Evolutionary conservation across 208 protist genomes (phyloP).

Genomic region (Porcisia deanei): DNA sequence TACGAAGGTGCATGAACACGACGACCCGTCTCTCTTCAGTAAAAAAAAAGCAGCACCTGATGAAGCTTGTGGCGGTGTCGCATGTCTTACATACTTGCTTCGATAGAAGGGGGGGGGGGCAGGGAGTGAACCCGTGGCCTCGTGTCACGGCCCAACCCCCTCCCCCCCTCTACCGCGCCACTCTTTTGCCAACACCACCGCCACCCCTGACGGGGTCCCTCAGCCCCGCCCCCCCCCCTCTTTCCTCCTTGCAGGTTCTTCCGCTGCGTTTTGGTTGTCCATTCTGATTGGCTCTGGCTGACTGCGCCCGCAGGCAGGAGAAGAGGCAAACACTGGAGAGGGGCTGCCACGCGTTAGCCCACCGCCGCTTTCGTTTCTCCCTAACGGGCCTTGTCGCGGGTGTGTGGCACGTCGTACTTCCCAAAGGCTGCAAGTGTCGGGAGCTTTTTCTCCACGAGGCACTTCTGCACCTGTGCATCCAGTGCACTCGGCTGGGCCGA

Average conservation of each 20-base stretch:
- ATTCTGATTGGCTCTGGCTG: not conserved
- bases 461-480: constrained; percentile 29
- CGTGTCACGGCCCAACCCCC: not conserved
- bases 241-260: not conserved
- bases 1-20: not conserved
- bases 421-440: constrained; percentile 15
- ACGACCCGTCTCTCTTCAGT: too few species aligned
- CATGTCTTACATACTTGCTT: too few species aligned
- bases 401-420: not conserved
- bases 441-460: constrained; percentile 23
- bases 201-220: not conserved
- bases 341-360: not conserved
- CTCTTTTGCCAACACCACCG: not conserved
- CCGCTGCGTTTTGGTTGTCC: not conserved
- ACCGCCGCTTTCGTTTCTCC: not conserved
- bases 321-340: not conserved
- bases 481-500: constrained; percentile 20
- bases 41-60: too few species aligned
- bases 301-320: not conserved
- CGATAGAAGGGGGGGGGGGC: too few species aligned
- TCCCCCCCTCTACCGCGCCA: not conserved
- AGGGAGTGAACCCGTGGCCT: too few species aligned
- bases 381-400: not conserved
- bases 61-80: too few species aligned
- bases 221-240: not conserved